Conservation (phyloP, 106 monocot genomes). For the Platanthera zijinensis region DNA sequence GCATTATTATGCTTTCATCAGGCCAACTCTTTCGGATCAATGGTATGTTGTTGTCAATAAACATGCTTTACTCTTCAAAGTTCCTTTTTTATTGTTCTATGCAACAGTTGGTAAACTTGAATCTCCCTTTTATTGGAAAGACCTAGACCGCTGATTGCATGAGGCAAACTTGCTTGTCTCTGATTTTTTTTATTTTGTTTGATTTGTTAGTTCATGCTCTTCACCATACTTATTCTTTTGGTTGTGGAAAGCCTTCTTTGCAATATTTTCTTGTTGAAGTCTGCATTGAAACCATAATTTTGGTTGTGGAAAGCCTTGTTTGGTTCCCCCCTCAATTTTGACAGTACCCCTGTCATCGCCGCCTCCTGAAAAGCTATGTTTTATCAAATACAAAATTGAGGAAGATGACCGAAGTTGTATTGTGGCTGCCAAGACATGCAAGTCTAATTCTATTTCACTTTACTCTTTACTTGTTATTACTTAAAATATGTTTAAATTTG, state of each 20-base stretch:
- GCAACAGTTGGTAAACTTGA: neutral
- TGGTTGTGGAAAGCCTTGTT: neutral
- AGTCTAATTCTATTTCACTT: no score
- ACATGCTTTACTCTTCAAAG: neutral
- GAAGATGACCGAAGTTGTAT: no score
- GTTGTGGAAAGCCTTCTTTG: neutral
- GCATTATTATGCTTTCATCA: conserved; percentile 81
- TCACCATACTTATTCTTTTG: neutral
- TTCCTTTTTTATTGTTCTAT: neutral
- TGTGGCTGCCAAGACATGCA: no score
- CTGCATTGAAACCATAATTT: neutral
- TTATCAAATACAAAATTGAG: no score
- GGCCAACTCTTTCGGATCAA: conserved; percentile 66
- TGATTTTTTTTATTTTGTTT: neutral
- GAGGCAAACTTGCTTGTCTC: neutral
- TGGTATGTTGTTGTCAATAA: conserved; percentile 29
- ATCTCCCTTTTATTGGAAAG: neutral
- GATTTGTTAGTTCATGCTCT: neutral
- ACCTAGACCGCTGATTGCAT: neutral
- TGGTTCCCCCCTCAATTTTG: no score
- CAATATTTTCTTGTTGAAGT: neutral
- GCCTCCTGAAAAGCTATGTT: no score
- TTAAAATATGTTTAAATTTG: no score
- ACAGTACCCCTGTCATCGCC: no score
- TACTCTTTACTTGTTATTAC: no score